Evolutionary conservation across 176 grass and related monocot species (phyloP), one percentile per base, ranked within the genome.

Genomic region (Canna indica): DNA sequence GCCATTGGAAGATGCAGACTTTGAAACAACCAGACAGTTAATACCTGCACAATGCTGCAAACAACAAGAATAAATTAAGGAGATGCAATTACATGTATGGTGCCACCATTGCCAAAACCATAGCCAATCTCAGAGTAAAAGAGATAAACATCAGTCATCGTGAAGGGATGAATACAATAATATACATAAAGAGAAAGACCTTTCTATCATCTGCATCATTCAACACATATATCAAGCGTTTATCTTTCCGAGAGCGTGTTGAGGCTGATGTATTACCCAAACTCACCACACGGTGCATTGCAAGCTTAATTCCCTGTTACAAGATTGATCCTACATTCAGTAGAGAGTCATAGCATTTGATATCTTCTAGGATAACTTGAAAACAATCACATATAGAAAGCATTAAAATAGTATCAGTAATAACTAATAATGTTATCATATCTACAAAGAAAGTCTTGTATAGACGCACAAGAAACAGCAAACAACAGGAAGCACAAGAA

Each of bases 141-240:
- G 39, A 38, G 35, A 12, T 20, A 66, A 41, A 16, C 4, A 4
- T 18, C 20, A 66, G 7, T 1, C 39, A 20, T 20, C 18, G 18
- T 11, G 18, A 65, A 16, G 6, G 15, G 30, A 64, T 36, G 15
- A 3, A 36, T 64, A 64, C 22, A 64, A 22, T 5, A 65, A 36
- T 7, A 36, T 14, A 35, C 20, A n/a, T 61, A 61, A 15, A 62
- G 6, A 20, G 13, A 63, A 32, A 41, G 17, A 96, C 93, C 88
- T 91, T 96, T 80, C 78, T 96, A 46, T 89, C 78, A 79, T 96
- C 84, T 78, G 67, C 92, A 73, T 96, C 85, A 76, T 96, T 96
- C 36, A 96, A 83, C 25, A 96, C 85, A 79, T 91, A 96, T 4
- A 88, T 86, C 59, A 96, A 87, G 28, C 88, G 85, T 76, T 91